phyloP scores from a whole-genome alignment of 768 basidiomycete species.

The Trametes maxima region DNA sequence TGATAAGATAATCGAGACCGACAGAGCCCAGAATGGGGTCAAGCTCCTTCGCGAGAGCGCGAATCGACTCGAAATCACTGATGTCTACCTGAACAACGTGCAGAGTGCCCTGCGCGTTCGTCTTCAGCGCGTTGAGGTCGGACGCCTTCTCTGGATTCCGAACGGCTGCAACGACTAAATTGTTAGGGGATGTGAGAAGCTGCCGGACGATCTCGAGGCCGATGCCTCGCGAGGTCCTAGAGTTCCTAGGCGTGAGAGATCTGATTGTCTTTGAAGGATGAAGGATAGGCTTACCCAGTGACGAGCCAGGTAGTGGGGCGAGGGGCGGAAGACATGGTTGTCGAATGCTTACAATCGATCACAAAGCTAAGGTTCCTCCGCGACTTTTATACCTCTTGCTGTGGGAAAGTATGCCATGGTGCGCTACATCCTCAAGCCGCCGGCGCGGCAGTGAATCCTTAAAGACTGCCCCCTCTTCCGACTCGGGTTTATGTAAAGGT shows the following conservation, averaged over 20 bases:
- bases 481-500: too few species aligned
- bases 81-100: constrained; percentile 39
- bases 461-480: too few species aligned
- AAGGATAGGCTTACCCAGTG: neutral
- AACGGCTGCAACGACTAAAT: constrained; percentile 34
- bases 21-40: constrained; percentile 29
- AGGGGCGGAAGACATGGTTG: too few species aligned
- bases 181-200: constrained; percentile 24
- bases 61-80: constrained; percentile 29
- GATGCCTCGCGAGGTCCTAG: constrained; percentile 35
- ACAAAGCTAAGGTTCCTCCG: too few species aligned
- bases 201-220: constrained; percentile 28
- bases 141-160: constrained; percentile 29
- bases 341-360: too few species aligned
- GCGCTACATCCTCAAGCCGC: too few species aligned
- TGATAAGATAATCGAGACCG: constrained; percentile 43
- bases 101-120: constrained; percentile 31
- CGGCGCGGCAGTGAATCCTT: too few species aligned
- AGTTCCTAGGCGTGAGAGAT: too few species aligned
- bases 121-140: constrained; percentile 24
- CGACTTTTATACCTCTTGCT: too few species aligned
- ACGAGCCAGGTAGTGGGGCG: neutral
- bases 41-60: constrained; percentile 26
- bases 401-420: too few species aligned
- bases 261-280: too few species aligned